phyloP scores from a whole-genome alignment of 2,329 filamentous ascomycete genomes.

The Teratosphaeria gauchensis region DNA sequence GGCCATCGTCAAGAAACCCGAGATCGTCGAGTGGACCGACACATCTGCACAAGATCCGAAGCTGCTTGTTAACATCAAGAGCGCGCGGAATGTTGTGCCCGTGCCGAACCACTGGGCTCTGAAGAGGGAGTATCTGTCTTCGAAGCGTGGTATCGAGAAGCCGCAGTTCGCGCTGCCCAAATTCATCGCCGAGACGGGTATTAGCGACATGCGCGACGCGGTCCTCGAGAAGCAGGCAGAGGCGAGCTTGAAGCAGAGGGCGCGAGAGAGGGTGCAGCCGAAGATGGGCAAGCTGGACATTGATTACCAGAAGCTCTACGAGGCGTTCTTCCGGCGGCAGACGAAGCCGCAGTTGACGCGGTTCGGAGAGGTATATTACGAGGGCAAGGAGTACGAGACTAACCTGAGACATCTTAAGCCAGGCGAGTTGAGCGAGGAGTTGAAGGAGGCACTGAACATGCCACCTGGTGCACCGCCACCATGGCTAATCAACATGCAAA shows the following conservation, averaged over 20 bases:
- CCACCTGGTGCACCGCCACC: conserved; percentile 85
- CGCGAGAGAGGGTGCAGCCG: conserved; percentile 83
- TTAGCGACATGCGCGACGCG: conserved; percentile 95
- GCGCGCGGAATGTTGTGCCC: conserved; percentile 87
- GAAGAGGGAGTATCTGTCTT: conserved; percentile 94
- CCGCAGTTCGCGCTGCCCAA: conserved; percentile 84
- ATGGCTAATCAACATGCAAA: conserved; percentile 95
- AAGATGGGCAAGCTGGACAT: conserved; percentile 98
- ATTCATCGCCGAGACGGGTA: conserved; percentile 95
- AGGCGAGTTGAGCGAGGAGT: conserved; percentile 77
- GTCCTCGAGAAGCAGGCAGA: conserved; percentile 92
- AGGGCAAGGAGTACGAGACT: conserved; percentile 96
- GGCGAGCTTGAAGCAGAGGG: conserved; percentile 85
- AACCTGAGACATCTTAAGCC: conserved; percentile 84
- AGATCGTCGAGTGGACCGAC: conserved; percentile 96
- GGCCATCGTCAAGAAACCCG: conserved; percentile 78
- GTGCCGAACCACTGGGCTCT: conserved; percentile 91
- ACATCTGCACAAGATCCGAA: conserved; percentile 82
- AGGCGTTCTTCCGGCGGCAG: conserved; percentile 96
- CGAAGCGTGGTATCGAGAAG: conserved; percentile 94
- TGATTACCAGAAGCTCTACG: conserved; percentile 96
- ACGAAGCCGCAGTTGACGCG: conserved; percentile 89
- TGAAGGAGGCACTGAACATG: conserved; percentile 90
- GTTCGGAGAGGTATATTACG: conserved; percentile 98
- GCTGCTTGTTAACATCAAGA: conserved; percentile 87